A percentile compares a stretch with the other conserved stretches of the same genome.
These are phyloP conservation scores for Castanopsis chinensis DNA, from an alignment of 306 rosid genomes.

Conservation along the genomic window DNA sequence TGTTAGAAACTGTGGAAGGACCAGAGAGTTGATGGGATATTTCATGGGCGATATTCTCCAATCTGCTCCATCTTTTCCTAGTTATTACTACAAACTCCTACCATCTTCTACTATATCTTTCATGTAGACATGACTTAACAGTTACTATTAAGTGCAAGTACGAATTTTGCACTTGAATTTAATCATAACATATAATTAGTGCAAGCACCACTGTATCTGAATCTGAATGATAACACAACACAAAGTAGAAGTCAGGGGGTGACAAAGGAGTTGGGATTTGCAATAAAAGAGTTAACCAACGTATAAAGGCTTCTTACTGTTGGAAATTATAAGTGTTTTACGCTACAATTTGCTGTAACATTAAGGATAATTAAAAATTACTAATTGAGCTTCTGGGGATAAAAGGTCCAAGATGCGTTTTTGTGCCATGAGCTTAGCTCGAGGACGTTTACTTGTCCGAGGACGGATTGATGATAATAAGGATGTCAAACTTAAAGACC, in stretches of 20 bases:
- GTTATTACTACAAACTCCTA: constrained; percentile 2
- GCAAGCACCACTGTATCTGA: background rate
- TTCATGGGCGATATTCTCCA: background rate
- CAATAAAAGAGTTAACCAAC: background rate
- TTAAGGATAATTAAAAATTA: too few relatives aligned
- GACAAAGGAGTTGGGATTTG: background rate
- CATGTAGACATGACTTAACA: constrained; percentile 26
- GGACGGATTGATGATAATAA: too few relatives aligned
- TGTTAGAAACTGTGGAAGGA: background rate
- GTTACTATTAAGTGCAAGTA: background rate
- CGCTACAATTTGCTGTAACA: too few relatives aligned
- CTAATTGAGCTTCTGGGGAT: too few relatives aligned
- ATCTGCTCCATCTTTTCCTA: background rate
- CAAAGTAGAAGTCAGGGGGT: too few relatives aligned
- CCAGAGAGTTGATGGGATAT: background rate
- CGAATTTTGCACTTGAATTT: constrained; percentile 7
- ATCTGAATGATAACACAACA: constrained; percentile 17
- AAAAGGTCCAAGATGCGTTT: too few relatives aligned
- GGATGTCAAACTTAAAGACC: too few relatives aligned
- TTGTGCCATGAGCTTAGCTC: too few relatives aligned
- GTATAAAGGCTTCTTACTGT: too few relatives aligned
- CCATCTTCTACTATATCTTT: background rate
- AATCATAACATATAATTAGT: background rate
- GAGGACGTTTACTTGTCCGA: too few relatives aligned
- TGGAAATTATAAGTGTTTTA: too few relatives aligned